Conservation (phyloP, 306 rosid species). For the Sindora glabra region DNA sequence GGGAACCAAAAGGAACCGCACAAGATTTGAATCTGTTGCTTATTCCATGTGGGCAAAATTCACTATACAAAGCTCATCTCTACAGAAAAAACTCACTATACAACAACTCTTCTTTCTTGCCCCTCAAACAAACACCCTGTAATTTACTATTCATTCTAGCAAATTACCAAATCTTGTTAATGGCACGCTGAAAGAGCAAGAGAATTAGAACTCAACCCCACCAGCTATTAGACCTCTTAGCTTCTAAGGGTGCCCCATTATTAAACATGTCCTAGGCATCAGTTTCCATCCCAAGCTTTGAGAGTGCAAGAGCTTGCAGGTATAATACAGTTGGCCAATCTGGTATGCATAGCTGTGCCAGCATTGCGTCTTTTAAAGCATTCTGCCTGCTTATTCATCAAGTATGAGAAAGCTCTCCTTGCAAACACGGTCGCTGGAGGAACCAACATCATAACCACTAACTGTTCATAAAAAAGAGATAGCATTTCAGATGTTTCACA, state of each 20-base stretch:
- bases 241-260: constrained; percentile 80
- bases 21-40: no score
- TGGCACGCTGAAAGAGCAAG: constrained; percentile 18
- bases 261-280: constrained; percentile 96
- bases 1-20: no score
- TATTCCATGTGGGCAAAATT: neutral
- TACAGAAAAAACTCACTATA: neutral
- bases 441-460: constrained; percentile 70
- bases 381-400: constrained; percentile 82
- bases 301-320: constrained; percentile 86
- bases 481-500: neutral
- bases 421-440: constrained; percentile 82
- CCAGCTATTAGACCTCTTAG: constrained; percentile 77
- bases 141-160: neutral
- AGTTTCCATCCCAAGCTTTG: constrained; percentile 94
- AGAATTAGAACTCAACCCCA: constrained; percentile 28
- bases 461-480: constrained; percentile 32
- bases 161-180: constrained; percentile 16
- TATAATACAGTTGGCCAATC: constrained; percentile 99
- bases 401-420: constrained; percentile 76
- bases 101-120: neutral
- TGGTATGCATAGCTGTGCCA: constrained; percentile 88
- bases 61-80: neutral
- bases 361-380: constrained; percentile 89
- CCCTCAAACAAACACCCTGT: neutral